These are phyloP conservation scores for Citrullus colocynthis DNA, from an alignment of 306 rosid species.

Conservation along the genomic window DNA sequence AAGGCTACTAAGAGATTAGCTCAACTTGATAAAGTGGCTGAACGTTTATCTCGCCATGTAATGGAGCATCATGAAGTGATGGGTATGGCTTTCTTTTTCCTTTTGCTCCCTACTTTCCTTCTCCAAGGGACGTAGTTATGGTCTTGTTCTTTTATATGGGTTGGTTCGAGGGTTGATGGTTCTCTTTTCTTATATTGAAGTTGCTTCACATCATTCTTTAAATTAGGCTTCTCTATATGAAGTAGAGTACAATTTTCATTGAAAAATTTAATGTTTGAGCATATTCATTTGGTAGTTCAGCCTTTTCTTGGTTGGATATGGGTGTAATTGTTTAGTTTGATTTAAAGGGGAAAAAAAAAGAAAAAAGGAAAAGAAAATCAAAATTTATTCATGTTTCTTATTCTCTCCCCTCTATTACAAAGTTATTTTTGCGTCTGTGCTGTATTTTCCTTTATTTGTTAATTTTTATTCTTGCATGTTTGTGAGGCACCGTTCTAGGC, in stretches of 20 bases:
- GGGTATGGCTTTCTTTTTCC: constrained; percentile 40
- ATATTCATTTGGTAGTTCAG: neutral
- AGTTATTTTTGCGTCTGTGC: neutral
- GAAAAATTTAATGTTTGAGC: neutral
- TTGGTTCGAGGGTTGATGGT: neutral
- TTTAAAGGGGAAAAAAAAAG: neutral
- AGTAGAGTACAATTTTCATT: neutral
- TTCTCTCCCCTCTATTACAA: neutral
- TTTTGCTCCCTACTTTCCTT: neutral
- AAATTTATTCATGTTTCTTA: neutral
- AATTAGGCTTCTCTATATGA: neutral
- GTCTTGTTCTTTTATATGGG: neutral
- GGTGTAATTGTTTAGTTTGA: neutral
- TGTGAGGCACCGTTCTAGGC: neutral
- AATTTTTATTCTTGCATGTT: neutral
- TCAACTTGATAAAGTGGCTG: constrained; percentile 90
- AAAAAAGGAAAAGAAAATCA: neutral
- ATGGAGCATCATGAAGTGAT: constrained; percentile 99
- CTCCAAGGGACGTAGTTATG: neutral
- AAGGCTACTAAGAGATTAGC: constrained; percentile 85
- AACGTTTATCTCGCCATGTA: constrained; percentile 70
- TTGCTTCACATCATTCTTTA: neutral
- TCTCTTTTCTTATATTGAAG: neutral
- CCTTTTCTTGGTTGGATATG: neutral
- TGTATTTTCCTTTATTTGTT: neutral